phyloP scores from a whole-genome alignment of 345 rosid species.

The Raphanus sativus region DNA sequence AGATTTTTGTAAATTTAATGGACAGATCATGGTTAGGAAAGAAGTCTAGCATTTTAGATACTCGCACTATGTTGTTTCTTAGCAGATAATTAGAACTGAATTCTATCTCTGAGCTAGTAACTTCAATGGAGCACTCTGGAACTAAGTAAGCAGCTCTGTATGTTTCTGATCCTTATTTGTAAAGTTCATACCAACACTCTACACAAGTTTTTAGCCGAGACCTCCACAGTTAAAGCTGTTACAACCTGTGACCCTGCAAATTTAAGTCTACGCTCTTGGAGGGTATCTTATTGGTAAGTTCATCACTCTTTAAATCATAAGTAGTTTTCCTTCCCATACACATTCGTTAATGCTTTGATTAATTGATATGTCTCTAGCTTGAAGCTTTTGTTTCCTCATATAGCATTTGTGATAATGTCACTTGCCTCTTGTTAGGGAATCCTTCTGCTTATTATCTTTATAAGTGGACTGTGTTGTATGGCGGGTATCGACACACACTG shows the following conservation, averaged over 20 bases:
- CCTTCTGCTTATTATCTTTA: slow-evolving; percentile 76
- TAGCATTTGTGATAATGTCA: slow-evolving; percentile 28
- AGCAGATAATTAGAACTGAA: neutral
- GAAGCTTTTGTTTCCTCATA: slow-evolving; percentile 4
- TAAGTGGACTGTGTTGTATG: slow-evolving; percentile 93
- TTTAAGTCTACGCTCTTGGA: slow-evolving; percentile 78
- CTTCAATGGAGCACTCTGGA: slow-evolving; percentile 57
- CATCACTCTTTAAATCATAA: neutral
- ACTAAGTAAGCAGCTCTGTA: slow-evolving; percentile 65
- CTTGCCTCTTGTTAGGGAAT: slow-evolving; percentile 54
- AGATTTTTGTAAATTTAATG: slow-evolving; percentile 15
- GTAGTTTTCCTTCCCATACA: neutral
- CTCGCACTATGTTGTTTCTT: neutral
- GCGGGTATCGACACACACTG: slow-evolving; percentile 91
- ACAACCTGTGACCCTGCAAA: slow-evolving; percentile 63
- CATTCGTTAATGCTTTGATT: neutral
- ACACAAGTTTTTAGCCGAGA: slow-evolving; percentile 72
- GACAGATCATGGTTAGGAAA: slow-evolving; percentile 2
- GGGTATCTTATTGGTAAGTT: slow-evolving; percentile 73
- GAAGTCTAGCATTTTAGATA: neutral
- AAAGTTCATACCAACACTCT: slow-evolving; percentile 50
- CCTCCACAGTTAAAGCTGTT: slow-evolving; percentile 33
- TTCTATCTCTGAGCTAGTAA: slow-evolving; percentile 47
- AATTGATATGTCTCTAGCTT: neutral
- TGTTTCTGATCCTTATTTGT: slow-evolving; percentile 57